phyloP scores from a whole-genome alignment of 345 rosid genomes.

The Gossypium herbaceum region DNA sequence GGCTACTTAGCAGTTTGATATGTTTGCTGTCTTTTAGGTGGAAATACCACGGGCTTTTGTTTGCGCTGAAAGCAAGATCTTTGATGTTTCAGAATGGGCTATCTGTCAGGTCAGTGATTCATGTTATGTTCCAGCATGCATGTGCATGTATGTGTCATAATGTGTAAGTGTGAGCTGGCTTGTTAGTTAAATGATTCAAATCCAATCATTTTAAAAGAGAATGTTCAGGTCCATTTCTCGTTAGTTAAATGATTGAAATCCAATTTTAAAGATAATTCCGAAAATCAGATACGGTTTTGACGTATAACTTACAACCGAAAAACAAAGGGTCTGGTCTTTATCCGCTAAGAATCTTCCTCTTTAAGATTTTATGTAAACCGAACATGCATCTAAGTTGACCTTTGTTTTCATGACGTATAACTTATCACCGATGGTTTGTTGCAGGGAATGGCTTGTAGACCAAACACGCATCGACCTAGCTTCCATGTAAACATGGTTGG shows the following conservation, averaged over 20 bases:
- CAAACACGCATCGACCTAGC: constrained; percentile 95
- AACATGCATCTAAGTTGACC: too few relatives aligned
- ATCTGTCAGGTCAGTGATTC: constrained; percentile 80
- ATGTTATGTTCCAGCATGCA: neutral
- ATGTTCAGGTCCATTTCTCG: neutral
- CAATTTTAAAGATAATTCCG: neutral
- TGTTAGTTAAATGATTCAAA: neutral
- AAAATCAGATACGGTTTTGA: neutral
- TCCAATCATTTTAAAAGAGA: neutral
- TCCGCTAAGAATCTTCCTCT: neutral
- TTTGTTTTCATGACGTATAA: neutral
- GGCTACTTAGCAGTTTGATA: neutral
- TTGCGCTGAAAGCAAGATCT: constrained; percentile 96
- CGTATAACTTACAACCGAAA: too few relatives aligned
- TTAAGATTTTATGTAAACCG: neutral
- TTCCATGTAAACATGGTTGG: constrained; percentile 97
- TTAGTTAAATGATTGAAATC: too few relatives aligned
- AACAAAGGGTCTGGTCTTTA: neutral
- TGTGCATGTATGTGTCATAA: neutral
- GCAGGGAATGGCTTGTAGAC: constrained; percentile 96
- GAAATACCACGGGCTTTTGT: constrained; percentile 99
- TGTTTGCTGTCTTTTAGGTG: constrained; percentile 40
- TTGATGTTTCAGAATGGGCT: constrained; percentile 99
- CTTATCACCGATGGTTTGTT: neutral
- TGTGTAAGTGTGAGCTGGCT: neutral